Conservation (phyloP, 2,329 filamentous ascomycete genomes). For the Epichloe typhina region DNA sequence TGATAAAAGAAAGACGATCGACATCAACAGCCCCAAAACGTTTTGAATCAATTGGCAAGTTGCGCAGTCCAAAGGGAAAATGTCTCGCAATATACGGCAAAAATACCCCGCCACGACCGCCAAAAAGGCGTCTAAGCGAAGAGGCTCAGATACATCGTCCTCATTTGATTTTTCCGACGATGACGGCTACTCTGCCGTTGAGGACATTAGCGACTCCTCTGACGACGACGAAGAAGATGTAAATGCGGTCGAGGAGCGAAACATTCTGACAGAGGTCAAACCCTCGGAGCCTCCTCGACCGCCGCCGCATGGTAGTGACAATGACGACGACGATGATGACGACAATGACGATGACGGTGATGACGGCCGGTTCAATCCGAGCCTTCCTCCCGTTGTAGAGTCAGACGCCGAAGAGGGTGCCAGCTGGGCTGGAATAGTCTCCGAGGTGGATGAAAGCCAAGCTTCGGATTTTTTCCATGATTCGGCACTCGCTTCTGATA, state of each 20-base stretch:
- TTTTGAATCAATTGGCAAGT: not conserved
- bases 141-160: constrained; percentile 38
- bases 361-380: constrained; percentile 26
- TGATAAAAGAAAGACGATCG: not conserved
- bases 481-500: constrained; percentile 29
- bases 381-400: constrained; percentile 20
- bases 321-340: constrained; percentile 6
- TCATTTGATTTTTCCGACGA: constrained; percentile 51
- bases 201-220: constrained; percentile 65
- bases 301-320: constrained; percentile 19
- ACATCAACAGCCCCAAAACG: not conserved
- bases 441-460: constrained; percentile 30
- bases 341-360: constrained; percentile 25
- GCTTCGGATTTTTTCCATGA: constrained; percentile 29
- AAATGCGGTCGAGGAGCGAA: constrained; percentile 63
- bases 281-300: constrained; percentile 38
- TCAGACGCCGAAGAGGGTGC: constrained; percentile 30
- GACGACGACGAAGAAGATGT: constrained; percentile 71
- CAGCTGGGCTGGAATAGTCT: constrained; percentile 44
- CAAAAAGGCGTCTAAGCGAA: constrained; percentile 31
- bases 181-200: constrained; percentile 64
- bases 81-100: constrained; percentile 41
- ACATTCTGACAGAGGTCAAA: constrained; percentile 43
- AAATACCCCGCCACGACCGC: constrained; percentile 30
- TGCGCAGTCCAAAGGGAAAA: constrained; percentile 11